These are phyloP conservation scores for Abrus pulchellus DNA, from an alignment of 306 rosid genomes.

Conservation along the genomic window DNA sequence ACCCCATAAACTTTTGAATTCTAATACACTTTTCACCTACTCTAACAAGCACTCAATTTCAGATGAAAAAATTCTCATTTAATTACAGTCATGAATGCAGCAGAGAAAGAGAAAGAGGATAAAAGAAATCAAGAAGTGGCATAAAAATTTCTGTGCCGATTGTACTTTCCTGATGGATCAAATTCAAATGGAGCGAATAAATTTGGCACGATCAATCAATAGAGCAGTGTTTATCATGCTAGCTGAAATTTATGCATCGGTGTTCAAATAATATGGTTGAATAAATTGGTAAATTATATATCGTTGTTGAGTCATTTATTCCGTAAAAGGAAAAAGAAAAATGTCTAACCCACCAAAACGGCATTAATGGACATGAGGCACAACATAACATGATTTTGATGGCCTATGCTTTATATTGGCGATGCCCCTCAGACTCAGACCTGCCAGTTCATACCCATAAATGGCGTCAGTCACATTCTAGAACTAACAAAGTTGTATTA, in stretches of 20 bases:
- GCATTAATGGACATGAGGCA: conserved; percentile 53
- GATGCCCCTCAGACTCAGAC: conserved; percentile 3
- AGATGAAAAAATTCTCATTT: conserved; percentile 3
- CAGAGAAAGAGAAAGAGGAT: conserved; percentile 10
- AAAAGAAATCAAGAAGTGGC: not conserved
- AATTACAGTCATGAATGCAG: not conserved
- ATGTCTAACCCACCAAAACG: conserved; percentile 44
- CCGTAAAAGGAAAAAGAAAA: not conserved
- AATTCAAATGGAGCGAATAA: conserved; percentile 13
- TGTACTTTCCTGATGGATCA: not conserved
- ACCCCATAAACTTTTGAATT: not conserved
- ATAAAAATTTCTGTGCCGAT: not conserved
- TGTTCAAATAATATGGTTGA: conserved; percentile 6
- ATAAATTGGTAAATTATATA: conserved; percentile 16
- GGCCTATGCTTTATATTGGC: conserved; percentile 34
- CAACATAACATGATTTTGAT: conserved; percentile 28
- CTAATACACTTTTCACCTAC: not conserved
- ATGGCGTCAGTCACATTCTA: conserved; percentile 46
- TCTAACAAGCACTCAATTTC: not conserved
- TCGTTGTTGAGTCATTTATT: conserved; percentile 14
- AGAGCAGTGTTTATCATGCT: not conserved
- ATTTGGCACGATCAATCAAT: conserved; percentile 22
- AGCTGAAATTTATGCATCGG: conserved; percentile 7
- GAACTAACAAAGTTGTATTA: conserved; percentile 49
- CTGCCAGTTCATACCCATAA: conserved; percentile 51